Evolutionary conservation across 169 alveolate genomes (phyloP).

Genomic region (Plasmodium adleri): DNA sequence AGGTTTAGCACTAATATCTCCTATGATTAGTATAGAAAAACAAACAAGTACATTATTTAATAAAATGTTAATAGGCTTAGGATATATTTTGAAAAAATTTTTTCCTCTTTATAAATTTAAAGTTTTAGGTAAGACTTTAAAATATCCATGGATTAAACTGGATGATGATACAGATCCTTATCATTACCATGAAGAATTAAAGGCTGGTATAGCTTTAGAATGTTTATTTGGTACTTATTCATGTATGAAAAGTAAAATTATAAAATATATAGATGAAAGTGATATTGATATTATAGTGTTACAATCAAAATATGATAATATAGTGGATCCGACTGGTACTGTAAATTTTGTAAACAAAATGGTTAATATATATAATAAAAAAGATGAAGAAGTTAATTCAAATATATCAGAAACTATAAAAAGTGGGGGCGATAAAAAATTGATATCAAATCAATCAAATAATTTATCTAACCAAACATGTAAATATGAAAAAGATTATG

Average conservation of each 20-base stretch:
- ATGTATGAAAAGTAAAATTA: constrained; percentile 10
- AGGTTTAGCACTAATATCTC: constrained; percentile 33
- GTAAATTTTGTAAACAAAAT: constrained; percentile 24
- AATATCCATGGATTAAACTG: constrained; percentile 51
- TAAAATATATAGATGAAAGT: constrained; percentile 56
- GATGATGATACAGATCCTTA: constrained; percentile 44
- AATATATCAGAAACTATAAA: neutral
- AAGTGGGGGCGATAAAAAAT: neutral
- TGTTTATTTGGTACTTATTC: constrained; percentile 42
- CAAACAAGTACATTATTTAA: constrained; percentile 38
- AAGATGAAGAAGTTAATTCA: neutral
- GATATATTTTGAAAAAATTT: constrained; percentile 24
- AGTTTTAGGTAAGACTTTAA: constrained; percentile 30
- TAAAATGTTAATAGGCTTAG: constrained; percentile 17
- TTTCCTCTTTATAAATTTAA: constrained; percentile 48
- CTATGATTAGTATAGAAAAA: constrained; percentile 63
- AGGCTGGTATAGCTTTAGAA: constrained; percentile 31
- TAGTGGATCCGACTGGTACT: constrained; percentile 64
- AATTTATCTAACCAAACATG: neutral
- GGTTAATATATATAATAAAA: constrained; percentile 17
- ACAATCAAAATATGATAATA: constrained; percentile 53
- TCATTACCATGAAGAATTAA: constrained; percentile 38
- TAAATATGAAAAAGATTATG: neutral
- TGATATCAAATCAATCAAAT: neutral
- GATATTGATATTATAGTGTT: constrained; percentile 47